Base-by-base conservation (phyloP, 495 filamentous ascomycete genomes). In the Delitschia confertaspora region DNA sequence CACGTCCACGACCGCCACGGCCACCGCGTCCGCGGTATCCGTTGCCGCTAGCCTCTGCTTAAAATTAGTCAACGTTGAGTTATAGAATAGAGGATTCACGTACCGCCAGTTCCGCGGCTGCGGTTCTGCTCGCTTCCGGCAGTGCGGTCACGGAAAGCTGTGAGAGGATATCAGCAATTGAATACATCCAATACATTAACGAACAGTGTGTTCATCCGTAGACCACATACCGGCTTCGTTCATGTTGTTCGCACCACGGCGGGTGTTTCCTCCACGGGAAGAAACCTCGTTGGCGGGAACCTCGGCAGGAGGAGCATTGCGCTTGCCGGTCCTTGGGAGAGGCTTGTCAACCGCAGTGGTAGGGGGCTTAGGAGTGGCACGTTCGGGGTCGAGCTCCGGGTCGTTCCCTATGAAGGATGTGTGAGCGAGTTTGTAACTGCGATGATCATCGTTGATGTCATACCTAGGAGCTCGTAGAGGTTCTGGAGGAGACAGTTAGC, bases 101-200 rank as follows among this genome's bases (percentile, higher is more conserved):
- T 69, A 57, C 95, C 88, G 26, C 88, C 86, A 39, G 74, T 76
- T 46, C 80, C 71, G 69, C 84, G 85, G 65, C 73, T 74, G 56
- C 85, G 84, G 74, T 96, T 95, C 73, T 74, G 80, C 47, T 72
- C 70, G 56, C 75, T 69, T 50, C 88, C 91, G 59, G 84, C 86
- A 51, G 80, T 79, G 61, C 85, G 84, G 68, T 95, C 88, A 64
- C 83, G 86, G 79, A 84, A 93, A 64, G 85, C 88, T 95, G 57
- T 35, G 6, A 40, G 47, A 32, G 29, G 11, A 9, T 24, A 39
- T 42, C 38, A 48, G 34, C 34, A 18, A 31, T 10, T 14, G 16
- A 14, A 33, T 17, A 33, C 29, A 42, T 42, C 39, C 32, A 42
- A 13, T 33, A 30, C 26, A n/a, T n/a, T n/a, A n/a, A n/a, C n/a